Evolutionary conservation across 1,284 basidiomycete genomes (phyloP), one percentile per base, ranked within the genome.

Genomic region (Vanrija sp.): DNA sequence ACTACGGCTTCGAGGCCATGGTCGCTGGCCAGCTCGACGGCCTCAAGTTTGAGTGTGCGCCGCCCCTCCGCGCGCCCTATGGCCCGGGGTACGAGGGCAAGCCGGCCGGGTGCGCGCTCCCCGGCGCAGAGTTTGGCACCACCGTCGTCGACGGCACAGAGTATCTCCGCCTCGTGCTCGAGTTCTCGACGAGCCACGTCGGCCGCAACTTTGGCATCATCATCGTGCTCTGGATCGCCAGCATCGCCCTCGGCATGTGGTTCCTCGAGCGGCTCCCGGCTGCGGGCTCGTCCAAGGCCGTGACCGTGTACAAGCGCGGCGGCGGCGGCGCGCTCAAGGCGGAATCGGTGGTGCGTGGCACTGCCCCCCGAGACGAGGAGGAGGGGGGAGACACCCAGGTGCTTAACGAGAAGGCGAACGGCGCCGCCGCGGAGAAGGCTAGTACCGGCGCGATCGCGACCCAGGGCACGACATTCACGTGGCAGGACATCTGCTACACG

Each of bases 121-220:
- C 71, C 6, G 78, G 79, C 22, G 66, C 75, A 19, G 51, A 43
- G 5, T 23, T 23, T 2, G 53, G 53, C 38, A 35, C 23, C 27
- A 52, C 53, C 10, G 5, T 42, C 16, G 53, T 58, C 25, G 42
- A 38, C 3, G 56, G 56, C 55, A 35, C 70, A 72, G 62, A 55
- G 27, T 81, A 77, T 53, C 59, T 76, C 31, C 46, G 65, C 8
- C 54, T 63, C 9, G 65, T 71, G 16, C 76, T 78, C 49, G 57
- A 64, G 12, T 79, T 78, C 65, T 59, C 63, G 50, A 62, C 63
- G 42, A 45, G 53, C 12, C 68, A 77, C 53, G 64, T 78, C 18
- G 79, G 78, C 76, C 68, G 77, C 53, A 79, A 81, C 63, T 73
- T 79, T 37, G 78, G 73, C 37, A 75, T 80, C 54, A 62, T 79